Base-by-base conservation (phyloP, 139 green algal genomes). In the Yamagishiella unicocca region DNA sequence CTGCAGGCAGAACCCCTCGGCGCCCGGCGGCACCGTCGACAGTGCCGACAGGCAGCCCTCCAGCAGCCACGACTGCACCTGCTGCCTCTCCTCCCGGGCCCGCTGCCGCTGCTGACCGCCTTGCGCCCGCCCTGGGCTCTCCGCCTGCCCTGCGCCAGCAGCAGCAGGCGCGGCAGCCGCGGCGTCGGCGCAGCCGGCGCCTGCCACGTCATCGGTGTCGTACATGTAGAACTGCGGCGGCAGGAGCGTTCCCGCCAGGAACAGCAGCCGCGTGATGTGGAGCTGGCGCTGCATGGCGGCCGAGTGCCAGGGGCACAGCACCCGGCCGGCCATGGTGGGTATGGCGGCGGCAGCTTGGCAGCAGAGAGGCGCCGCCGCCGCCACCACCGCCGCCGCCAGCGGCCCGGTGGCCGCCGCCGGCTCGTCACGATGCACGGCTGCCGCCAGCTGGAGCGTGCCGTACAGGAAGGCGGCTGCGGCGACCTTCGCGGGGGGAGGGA, bases 1-100 rank as follows among this genome's bases (percentile, higher is more conserved):
- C 61, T 75, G 64, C 22, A 92, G 71, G 79, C 70, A 86, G 33
- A 73, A n/a, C 24, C 43, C 79, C 35, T 92, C 89, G 64, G 83
- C 71, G 2, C 89, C 89, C 38, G 89, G 84, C 29, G 77, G 83
- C 22, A 80, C 40, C 12, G 77, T 22, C 5, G 89, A 80, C 38
- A 92, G 79, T 43, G 82, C 58, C 27, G 76, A 72, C 46, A 92
- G 58, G 55, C 82, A 79, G 0, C 68, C 84, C 58, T 89, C 89
- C 1, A 92, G 14, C 19, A 92, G 7, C 17, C 43, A 38, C n/a
- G 53, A 45, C 46, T 55, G 53, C 12, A 77, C 17, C 76, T 50
- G 55, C 55, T 74, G 75, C 43, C 62, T 46, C 27, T 64, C 37
- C 46, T 68, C 37, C 74, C 71, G 22, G 19, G 40, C 61, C 40